Conservation (phyloP, 1,139 yeast species). For the Kurtzmaniella natalensis region DNA sequence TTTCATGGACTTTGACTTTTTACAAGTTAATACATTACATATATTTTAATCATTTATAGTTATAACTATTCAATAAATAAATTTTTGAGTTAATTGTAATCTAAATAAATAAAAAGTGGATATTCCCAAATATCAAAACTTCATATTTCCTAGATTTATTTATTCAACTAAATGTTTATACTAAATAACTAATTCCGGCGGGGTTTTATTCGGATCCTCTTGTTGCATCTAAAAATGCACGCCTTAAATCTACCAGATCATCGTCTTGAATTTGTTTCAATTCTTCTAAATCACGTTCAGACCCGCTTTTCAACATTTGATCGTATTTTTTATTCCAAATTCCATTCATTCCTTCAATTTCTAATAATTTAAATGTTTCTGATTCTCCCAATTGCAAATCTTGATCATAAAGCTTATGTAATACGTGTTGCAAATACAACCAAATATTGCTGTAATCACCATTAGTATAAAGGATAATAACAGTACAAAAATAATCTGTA, state of each 20-base stretch:
- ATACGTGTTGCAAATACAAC: conserved; percentile 4
- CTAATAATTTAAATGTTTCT: conserved; percentile 8
- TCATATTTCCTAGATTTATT: no score
- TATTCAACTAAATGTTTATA: no score
- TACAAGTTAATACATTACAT: no score
- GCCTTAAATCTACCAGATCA: conserved; percentile 17
- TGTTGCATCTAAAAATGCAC: conserved; percentile 18
- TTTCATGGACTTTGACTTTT: no score
- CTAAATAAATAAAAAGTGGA: no score
- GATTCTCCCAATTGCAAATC: not conserved
- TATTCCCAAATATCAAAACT: no score
- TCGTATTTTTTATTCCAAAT: conserved; percentile 27
- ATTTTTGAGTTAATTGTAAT: no score
- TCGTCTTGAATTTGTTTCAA: conserved; percentile 19
- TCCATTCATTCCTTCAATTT: conserved; percentile 16
- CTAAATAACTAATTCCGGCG: not conserved
- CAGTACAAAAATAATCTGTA: conserved; percentile 5
- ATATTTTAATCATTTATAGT: no score
- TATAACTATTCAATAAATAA: no score
- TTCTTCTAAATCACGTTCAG: conserved; percentile 12
- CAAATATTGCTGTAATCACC: conserved; percentile 6
- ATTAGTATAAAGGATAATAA: conserved; percentile 6
- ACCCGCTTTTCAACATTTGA: conserved; percentile 13
- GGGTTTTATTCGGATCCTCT: no score
- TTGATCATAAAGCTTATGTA: conserved; percentile 3